Conservation (phyloP, 176 grass and related monocot genomes). For the Oryza meridionalis region DNA sequence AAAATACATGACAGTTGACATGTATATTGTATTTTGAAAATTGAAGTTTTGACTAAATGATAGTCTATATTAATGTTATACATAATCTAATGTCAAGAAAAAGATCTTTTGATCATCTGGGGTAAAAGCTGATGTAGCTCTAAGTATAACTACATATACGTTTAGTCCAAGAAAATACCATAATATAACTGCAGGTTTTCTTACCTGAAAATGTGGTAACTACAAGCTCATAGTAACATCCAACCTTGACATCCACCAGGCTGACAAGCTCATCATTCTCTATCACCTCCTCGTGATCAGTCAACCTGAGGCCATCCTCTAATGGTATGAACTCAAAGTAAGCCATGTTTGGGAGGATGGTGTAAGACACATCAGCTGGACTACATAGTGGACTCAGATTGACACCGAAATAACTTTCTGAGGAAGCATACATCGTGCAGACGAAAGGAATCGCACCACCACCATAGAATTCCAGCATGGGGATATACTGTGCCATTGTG, state of each 20-base stretch:
- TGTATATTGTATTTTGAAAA: conserved; percentile 9
- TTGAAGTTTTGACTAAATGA: not conserved
- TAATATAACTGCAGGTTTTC: not conserved
- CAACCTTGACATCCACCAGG: conserved; percentile 70
- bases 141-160: not conserved
- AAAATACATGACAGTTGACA: not conserved
- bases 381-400: conserved; percentile 66
- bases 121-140: not conserved
- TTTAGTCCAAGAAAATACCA: not conserved
- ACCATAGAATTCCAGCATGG: conserved; percentile 77
- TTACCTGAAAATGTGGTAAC: conserved; percentile 81
- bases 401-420: conserved; percentile 72
- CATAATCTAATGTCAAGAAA: not conserved
- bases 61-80: not conserved
- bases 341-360: conserved; percentile 79
- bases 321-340: conserved; percentile 83
- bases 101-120: not conserved
- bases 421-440: conserved; percentile 79
- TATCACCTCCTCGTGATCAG: conserved; percentile 43
- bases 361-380: conserved; percentile 63
- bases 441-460: conserved; percentile 59
- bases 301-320: conserved; percentile 54
- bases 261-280: conserved; percentile 58
- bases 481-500: conserved; percentile 77
- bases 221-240: conserved; percentile 77